Base-by-base conservation (phyloP, 75 land plant species). In the Pseudotsuga menziesii region DNA sequence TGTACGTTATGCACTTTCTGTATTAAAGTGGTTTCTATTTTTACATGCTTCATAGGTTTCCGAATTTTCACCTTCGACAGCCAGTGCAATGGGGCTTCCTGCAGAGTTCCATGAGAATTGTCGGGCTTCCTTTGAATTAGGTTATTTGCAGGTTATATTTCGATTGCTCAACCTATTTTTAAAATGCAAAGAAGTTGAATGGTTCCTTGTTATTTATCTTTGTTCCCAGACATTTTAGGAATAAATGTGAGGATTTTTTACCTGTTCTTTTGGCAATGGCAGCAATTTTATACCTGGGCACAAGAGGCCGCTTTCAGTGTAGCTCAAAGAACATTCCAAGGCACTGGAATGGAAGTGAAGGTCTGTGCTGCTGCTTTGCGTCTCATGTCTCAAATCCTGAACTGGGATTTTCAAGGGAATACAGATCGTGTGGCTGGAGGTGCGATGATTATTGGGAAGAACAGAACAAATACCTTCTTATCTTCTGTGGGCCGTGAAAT, bases 51-150 rank as follows among this genome's bases (percentile, higher is more conserved):
- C 32, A 13, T 64, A 94, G 97, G 91, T 97, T 56, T 94, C 96
- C 52, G 99, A 97, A 80, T 97, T 97, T 83, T 91, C 92, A 62
- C 98, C 93, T 2, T 89, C 93, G 54, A 94, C 99, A 23, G 92
- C 95, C 76, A 89, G 87, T 88, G 86, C 98, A 16, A 89, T 97
- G 94, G 94, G 98, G 36, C 89, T 97, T 73, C 92, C 99, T 57
- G 82, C 90, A 72, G 99, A 94, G 80, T 91, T 94, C 75, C 96
- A 97, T 88, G 94, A 89, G 71, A 82, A 92, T 72, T 97, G 99
- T 59, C 81, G 89, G 14, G 82, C 73, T 27, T 89, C 88, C 58
- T 84, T 97, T 58, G 99, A 97, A 85, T 76, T 76, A 23, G 88
- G 87, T 9, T 92, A 92, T 79, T 59, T 97, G 63, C 90, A 94